phyloP scores from a whole-genome alignment of 306 rosid species.

The Vachellia collinsii region DNA sequence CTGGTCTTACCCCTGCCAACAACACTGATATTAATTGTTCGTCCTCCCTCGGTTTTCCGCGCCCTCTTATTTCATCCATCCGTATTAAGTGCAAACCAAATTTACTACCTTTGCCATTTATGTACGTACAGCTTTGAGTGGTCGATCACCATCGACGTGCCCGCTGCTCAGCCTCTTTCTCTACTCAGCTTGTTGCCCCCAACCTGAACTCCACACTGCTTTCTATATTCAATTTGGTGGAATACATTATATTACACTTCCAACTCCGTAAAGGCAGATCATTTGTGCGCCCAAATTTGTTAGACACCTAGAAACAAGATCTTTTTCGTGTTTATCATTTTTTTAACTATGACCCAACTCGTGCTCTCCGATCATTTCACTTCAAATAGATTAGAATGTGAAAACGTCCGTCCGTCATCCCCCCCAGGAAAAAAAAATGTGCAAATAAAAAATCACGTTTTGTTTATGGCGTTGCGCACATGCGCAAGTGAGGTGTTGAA shows the following conservation, averaged over 20 bases:
- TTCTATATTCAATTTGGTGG: no score
- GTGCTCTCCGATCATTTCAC: neutral
- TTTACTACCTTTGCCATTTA: neutral
- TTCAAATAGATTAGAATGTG: neutral
- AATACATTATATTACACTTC: no score
- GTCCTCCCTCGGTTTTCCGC: neutral
- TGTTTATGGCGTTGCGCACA: neutral
- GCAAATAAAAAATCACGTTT: neutral
- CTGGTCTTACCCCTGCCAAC: neutral
- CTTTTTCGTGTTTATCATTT: neutral
- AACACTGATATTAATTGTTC: neutral
- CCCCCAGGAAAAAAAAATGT: neutral
- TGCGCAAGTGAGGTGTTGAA: neutral
- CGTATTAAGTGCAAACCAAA: no score
- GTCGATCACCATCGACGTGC: no score
- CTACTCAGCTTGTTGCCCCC: no score
- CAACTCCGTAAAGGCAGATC: no score
- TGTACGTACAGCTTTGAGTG: no score
- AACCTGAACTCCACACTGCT: neutral
- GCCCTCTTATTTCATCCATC: neutral
- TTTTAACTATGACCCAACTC: neutral
- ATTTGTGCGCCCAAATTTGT: no score
- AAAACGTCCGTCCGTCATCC: neutral
- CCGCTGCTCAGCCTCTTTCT: no score
- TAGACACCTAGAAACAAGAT: neutral